Evolutionary conservation across 495 filamentous ascomycete genomes (phyloP).

Genomic region (Collariella sp.): DNA sequence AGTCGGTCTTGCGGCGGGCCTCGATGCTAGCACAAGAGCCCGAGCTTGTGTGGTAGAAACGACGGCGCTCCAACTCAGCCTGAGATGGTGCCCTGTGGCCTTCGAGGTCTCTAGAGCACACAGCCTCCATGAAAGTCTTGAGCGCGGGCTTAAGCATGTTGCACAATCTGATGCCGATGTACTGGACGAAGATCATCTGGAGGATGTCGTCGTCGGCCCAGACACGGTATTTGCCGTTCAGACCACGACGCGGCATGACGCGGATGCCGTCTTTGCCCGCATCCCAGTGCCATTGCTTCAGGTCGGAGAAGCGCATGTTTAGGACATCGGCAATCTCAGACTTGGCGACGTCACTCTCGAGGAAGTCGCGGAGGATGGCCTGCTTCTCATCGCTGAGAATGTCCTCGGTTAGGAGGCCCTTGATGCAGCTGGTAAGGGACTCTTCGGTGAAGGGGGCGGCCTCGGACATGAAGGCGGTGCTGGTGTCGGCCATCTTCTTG

Average conservation of each 20-base stretch:
- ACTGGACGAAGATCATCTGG: constrained; percentile 57
- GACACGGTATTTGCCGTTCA: constrained; percentile 61
- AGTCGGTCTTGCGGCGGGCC: constrained; percentile 11
- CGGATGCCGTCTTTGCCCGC: constrained; percentile 40
- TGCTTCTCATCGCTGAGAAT: constrained; percentile 55
- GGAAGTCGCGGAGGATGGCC: constrained; percentile 50
- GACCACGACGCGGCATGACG: constrained; percentile 51
- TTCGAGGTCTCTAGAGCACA: constrained; percentile 9
- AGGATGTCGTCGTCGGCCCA: constrained; percentile 63
- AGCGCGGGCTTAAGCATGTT: constrained; percentile 43
- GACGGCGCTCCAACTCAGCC: constrained; percentile 9
- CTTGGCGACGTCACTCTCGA: constrained; percentile 46
- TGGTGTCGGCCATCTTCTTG: constrained; percentile 9
- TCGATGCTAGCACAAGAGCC: constrained; percentile 12
- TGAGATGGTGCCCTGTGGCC: constrained; percentile 9
- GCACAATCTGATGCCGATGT: constrained; percentile 51
- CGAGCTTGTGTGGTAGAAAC: constrained; percentile 15
- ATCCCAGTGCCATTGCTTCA: constrained; percentile 56
- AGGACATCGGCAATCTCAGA: constrained; percentile 58
- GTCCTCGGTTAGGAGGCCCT: constrained; percentile 50
- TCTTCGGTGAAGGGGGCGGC: constrained; percentile 22
- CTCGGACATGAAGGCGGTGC: constrained; percentile 12
- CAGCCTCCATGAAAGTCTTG: constrained; percentile 23
- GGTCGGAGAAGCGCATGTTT: constrained; percentile 54
- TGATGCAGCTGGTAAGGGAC: constrained; percentile 33